Evolutionary conservation across 2,329 filamentous ascomycete genomes (phyloP), one percentile per base, ranked within the genome.

Genomic region (Trichoderma sp.): DNA sequence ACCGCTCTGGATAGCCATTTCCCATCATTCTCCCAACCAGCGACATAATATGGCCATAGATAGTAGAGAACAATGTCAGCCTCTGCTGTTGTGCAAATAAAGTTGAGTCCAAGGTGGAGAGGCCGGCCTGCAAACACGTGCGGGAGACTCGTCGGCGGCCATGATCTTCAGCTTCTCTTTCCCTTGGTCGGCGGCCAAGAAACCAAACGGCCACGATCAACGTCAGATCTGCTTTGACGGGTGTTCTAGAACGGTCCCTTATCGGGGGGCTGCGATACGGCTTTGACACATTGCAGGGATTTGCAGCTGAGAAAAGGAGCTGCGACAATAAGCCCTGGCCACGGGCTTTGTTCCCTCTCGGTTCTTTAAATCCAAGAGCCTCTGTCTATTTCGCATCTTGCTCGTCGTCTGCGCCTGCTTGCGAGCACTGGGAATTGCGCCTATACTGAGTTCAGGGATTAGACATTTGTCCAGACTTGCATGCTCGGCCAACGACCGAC

Each of bases 401-500:
- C n/a, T 34, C 43, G 14, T 24, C 43, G 51, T 61, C n/a, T 58
- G 14, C 26, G 43, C 59, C 13, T 49, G 21, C n/a, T 49, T n/a
- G 21, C 46, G 11, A 49, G 43, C n/a, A 46, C 18, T 8, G 39
- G 5, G 39, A 43, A 21, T 21, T 24, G n/a, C 21, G 21, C 43
- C 18, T 46, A n/a, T 26, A 26, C 26, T 26, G 26, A 21, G 30
- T 11, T 28, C 60, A 54, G 60, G 34, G 60, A 32, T 28, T 24
- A n/a, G n/a, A 39, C 16, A 14, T 26, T 24, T 32, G 4, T 37
- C 7, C 26, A 21, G 32, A 21, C 26, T 28, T 28, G 32, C 60
- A 52, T 64, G 66, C 59, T 68, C 67, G 67, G 67, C 54, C 67
- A 68, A 68, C 59, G 59, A 56, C 67, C 67, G 67, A 68, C 67